Evolutionary conservation across 352 stramenopile genomes (phyloP).

Genomic region (Pythium sp.): DNA sequence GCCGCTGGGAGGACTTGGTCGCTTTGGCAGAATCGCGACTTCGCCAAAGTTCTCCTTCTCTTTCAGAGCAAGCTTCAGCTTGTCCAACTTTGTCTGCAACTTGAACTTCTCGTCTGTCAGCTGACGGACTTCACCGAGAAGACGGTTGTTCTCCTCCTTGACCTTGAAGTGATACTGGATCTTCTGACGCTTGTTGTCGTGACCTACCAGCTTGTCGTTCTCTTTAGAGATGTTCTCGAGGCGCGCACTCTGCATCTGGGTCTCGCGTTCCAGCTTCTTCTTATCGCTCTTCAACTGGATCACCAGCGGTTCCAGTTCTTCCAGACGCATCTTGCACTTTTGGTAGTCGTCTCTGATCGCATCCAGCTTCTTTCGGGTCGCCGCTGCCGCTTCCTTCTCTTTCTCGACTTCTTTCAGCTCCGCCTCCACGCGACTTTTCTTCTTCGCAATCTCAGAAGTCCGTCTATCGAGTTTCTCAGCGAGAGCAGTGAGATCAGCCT

Average conservation of each 20-base stretch:
- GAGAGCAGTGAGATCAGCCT: conserved; percentile 11
- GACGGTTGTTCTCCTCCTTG: conserved; percentile 81
- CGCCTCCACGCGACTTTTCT: conserved; percentile 21
- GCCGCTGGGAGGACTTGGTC: conserved; percentile 19
- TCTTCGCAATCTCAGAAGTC: conserved; percentile 21
- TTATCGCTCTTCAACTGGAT: conserved; percentile 33
- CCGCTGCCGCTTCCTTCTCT: conserved; percentile 18
- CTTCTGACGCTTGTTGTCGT: conserved; percentile 78
- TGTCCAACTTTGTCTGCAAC: conserved; percentile 44
- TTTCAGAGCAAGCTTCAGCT: conserved; percentile 45
- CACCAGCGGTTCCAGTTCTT: conserved; percentile 18
- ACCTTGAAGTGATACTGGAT: conserved; percentile 83
- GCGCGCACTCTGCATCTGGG: conserved; percentile 16
- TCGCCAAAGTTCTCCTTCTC: conserved; percentile 73
- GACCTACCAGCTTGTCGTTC: conserved; percentile 74
- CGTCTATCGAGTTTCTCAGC: conserved; percentile 25
- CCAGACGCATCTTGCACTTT: conserved; percentile 11
- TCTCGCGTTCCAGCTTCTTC: conserved; percentile 44
- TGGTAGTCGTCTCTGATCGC: conserved; percentile 22
- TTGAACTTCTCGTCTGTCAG: conserved; percentile 66
- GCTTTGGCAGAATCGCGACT: conserved; percentile 15
- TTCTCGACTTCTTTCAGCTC: conserved; percentile 26
- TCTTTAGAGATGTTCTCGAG: conserved; percentile 41
- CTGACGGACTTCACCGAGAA: conserved; percentile 63
- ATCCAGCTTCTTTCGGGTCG: conserved; percentile 25